These are phyloP conservation scores for Podila verticillata DNA, from an alignment of 192 early-diverging fungal species.

Conservation along the genomic window DNA sequence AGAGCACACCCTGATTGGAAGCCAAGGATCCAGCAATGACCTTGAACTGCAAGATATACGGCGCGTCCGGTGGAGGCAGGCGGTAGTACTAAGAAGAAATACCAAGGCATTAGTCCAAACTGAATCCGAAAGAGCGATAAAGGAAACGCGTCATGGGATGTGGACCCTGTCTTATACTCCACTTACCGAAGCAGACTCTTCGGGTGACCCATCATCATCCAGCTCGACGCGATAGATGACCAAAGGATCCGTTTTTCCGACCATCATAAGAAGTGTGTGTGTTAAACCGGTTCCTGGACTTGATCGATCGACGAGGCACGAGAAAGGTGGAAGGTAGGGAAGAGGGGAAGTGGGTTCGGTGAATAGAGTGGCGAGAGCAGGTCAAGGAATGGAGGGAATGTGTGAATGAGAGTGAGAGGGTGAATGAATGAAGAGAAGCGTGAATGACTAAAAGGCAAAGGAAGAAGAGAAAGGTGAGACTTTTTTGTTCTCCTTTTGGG, in stretches of 20 bases:
- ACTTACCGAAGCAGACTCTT: slow-evolving; percentile 35
- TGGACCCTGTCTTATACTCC: not conserved
- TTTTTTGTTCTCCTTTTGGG: too few species aligned
- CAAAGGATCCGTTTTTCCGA: slow-evolving; percentile 1
- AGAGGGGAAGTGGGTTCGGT: too few species aligned
- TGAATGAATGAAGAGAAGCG: not conserved
- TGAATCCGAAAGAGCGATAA: not conserved
- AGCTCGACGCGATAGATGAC: slow-evolving; percentile 46
- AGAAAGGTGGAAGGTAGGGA: too few species aligned
- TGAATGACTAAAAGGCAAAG: not conserved
- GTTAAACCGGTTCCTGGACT: too few species aligned
- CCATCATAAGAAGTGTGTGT: not conserved
- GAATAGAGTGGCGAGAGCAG: too few species aligned
- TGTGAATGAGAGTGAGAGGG: too few species aligned
- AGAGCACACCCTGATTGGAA: slow-evolving; percentile 74
- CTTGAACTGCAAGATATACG: slow-evolving; percentile 82
- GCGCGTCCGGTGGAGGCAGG: slow-evolving; percentile 72
- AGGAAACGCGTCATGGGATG: not conserved
- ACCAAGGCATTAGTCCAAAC: not conserved
- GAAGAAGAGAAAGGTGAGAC: not conserved
- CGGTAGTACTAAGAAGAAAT: slow-evolving; percentile 73
- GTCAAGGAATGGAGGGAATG: not conserved
- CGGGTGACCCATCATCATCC: slow-evolving; percentile 54
- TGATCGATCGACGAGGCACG: too few species aligned
- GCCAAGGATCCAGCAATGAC: slow-evolving; percentile 81